Percentiles rank a stretch among this genome's conserved stretches.
These are phyloP conservation scores for Bruguiera parviflora DNA, from an alignment of 345 rosid genomes.

Conservation along the genomic window DNA sequence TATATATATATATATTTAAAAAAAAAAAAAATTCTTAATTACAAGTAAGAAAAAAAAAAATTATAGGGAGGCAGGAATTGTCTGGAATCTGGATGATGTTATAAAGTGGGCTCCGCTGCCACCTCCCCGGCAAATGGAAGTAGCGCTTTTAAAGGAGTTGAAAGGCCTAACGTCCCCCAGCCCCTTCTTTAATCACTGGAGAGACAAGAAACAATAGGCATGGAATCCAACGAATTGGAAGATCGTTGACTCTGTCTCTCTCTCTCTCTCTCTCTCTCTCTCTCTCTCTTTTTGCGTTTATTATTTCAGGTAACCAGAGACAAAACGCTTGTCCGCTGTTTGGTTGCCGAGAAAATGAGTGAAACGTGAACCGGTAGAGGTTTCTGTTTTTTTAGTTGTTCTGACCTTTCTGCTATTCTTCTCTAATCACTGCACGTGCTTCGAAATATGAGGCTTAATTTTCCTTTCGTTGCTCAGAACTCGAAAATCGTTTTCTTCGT, in stretches of 20 bases:
- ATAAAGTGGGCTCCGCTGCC: neutral
- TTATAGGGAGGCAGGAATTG: no score
- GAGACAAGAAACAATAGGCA: neutral
- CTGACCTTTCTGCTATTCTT: neutral
- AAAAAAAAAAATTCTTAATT: no score
- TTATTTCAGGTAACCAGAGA: neutral
- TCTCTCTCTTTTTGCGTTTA: no score
- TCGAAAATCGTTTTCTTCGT: no score
- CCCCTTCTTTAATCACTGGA: no score
- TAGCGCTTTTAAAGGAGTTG: conserved; percentile 5
- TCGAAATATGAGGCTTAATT: no score
- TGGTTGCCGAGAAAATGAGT: conserved; percentile 13
- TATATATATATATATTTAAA: no score
- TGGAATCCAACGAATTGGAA: conserved; percentile 52
- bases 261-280: neutral
- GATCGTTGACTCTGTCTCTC: conserved; percentile 15
- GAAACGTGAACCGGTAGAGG: neutral
- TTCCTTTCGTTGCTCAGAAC: no score
- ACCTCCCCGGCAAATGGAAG: neutral
- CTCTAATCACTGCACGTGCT: no score
- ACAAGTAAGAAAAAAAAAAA: no score
- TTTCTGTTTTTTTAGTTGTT: neutral
- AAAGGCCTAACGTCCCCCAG: neutral
- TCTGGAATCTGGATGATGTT: no score
- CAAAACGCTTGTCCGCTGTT: neutral